Percentiles rank a stretch among this genome's conserved stretches.
These are phyloP conservation scores for Fusarium transvaalense DNA, from an alignment of 2,329 filamentous ascomycete species.

Conservation along the genomic window DNA sequence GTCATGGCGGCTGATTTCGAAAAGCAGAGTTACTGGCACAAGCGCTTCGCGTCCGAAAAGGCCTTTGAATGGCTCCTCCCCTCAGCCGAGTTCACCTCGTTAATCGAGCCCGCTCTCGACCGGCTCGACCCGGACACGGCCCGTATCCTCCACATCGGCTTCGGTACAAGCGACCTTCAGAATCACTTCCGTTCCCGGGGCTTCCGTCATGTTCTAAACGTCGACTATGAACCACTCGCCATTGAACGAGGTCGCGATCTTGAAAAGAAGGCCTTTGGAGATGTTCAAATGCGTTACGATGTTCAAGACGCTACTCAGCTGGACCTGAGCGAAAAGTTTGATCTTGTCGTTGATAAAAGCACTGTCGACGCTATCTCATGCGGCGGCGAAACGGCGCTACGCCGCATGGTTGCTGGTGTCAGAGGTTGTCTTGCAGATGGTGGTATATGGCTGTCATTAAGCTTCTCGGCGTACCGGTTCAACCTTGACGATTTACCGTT, in stretches of 20 bases:
- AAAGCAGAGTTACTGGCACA: slow-evolving; percentile 63
- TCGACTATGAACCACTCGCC: slow-evolving; percentile 65
- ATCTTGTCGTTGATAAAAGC: slow-evolving; percentile 63
- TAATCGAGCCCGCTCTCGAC: slow-evolving; percentile 56
- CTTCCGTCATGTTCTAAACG: slow-evolving; percentile 60
- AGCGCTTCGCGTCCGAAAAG: slow-evolving; percentile 60
- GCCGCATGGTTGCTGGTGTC: slow-evolving; percentile 56
- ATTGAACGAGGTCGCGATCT: slow-evolving; percentile 57
- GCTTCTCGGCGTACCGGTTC: slow-evolving; percentile 60
- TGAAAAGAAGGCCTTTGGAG: slow-evolving; percentile 58
- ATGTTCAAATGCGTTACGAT: slow-evolving; percentile 58
- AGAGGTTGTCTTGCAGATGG: slow-evolving; percentile 51
- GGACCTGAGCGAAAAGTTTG: slow-evolving; percentile 48
- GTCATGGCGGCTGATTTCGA: slow-evolving; percentile 58
- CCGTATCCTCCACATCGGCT: slow-evolving; percentile 61
- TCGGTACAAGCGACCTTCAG: slow-evolving; percentile 64
- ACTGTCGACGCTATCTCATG: slow-evolving; percentile 64
- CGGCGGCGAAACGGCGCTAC: slow-evolving; percentile 55
- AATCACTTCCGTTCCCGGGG: slow-evolving; percentile 59
- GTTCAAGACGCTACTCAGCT: slow-evolving; percentile 62
- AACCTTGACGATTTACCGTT: slow-evolving; percentile 56
- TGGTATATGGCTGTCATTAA: slow-evolving; percentile 63
- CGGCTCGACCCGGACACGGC: slow-evolving; percentile 44
- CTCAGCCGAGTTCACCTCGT: slow-evolving; percentile 57
- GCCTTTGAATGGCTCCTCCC: slow-evolving; percentile 63